These are phyloP conservation scores for Coprinopsis marcescibilis DNA, from an alignment of 768 basidiomycete genomes.

Conservation along the genomic window DNA sequence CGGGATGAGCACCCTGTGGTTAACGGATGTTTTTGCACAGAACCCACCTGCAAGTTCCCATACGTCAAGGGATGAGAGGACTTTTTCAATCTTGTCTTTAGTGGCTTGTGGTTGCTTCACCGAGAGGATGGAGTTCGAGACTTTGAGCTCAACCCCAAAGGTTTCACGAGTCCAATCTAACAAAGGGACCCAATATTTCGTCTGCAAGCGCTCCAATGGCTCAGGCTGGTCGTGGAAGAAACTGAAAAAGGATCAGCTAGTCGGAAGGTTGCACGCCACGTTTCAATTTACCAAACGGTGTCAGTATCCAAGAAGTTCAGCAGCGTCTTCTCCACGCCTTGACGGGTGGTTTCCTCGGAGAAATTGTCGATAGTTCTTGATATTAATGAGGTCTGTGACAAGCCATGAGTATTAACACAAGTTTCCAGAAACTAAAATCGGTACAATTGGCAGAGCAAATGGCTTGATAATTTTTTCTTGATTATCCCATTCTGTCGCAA, in stretches of 20 bases:
- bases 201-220: slow-evolving; percentile 70
- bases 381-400: slow-evolving; percentile 74
- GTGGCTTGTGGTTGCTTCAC: slow-evolving; percentile 68
- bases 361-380: slow-evolving; percentile 87
- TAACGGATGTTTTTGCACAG: slow-evolving; percentile 21
- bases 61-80: slow-evolving; percentile 60
- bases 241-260: slow-evolving; percentile 32
- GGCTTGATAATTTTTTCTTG: slow-evolving; percentile 82
- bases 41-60: slow-evolving; percentile 84
- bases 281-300: slow-evolving; percentile 67
- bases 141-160: slow-evolving; percentile 61
- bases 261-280: slow-evolving; percentile 1
- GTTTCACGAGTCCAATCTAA: slow-evolving; percentile 69
- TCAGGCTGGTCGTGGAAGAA: slow-evolving; percentile 80
- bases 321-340: slow-evolving; percentile 61
- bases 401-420: background rate
- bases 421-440: background rate
- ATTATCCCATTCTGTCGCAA: slow-evolving; percentile 96
- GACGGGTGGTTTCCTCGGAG: slow-evolving; percentile 45
- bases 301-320: slow-evolving; percentile 91
- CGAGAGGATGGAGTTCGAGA: slow-evolving; percentile 67
- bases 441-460: slow-evolving; percentile 87
- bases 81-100: slow-evolving; percentile 47
- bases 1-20: slow-evolving; percentile 1
- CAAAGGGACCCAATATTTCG: slow-evolving; percentile 84